Conservation (phyloP, 805 yeast genomes). For the Kregervanrija pseudodelftensis region DNA sequence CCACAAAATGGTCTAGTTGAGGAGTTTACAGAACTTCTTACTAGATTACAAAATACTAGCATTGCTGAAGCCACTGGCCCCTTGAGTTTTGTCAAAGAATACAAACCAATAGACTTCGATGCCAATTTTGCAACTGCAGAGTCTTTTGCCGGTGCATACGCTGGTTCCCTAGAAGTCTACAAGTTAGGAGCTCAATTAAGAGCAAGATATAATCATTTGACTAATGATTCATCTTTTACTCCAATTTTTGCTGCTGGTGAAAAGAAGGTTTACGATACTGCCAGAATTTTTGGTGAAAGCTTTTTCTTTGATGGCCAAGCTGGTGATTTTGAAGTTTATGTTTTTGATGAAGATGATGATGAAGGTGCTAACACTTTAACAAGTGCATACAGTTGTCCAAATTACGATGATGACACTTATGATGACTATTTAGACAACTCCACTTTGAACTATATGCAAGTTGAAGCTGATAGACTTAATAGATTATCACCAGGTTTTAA, state of each 20-base stretch:
- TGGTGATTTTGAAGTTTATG: conserved; percentile 28
- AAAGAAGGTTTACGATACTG: conserved; percentile 45
- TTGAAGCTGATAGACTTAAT: conserved; percentile 49
- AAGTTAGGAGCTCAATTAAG: conserved; percentile 43
- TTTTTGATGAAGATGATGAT: conserved; percentile 37
- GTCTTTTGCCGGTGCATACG: conserved; percentile 39
- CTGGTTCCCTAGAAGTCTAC: conserved; percentile 42
- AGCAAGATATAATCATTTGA: conserved; percentile 40
- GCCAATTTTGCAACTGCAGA: conserved; percentile 22
- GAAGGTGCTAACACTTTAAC: conserved; percentile 54
- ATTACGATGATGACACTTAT: conserved; percentile 19
- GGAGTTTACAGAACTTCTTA: conserved; percentile 15
- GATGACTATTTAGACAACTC: background rate
- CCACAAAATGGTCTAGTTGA: conserved; percentile 36
- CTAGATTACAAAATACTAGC: conserved; percentile 29
- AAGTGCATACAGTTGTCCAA: conserved; percentile 35
- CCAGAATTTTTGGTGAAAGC: conserved; percentile 48
- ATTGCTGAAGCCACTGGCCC: conserved; percentile 35
- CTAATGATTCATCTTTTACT: conserved; percentile 28
- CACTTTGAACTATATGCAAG: conserved; percentile 11
- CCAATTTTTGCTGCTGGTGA: conserved; percentile 48
- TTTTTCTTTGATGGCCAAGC: conserved; percentile 41
- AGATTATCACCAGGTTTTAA: conserved; percentile 43
- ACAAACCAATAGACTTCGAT: conserved; percentile 22
- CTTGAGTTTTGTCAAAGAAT: conserved; percentile 42